These are phyloP conservation scores for Penicillium nordicum DNA, from an alignment of 2,329 filamentous ascomycete species.

Conservation along the genomic window DNA sequence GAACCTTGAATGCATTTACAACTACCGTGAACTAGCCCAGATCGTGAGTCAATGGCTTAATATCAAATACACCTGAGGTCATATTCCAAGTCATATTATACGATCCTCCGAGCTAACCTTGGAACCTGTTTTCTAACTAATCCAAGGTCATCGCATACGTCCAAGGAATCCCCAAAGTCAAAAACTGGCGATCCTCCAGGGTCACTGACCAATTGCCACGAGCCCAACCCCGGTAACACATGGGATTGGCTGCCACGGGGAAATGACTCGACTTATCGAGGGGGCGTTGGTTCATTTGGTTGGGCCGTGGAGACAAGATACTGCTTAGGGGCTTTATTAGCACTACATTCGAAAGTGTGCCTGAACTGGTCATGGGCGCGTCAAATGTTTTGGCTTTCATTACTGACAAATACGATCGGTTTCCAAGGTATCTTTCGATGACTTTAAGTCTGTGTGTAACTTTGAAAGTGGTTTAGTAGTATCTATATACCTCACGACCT, in stretches of 20 bases:
- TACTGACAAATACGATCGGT: not conserved
- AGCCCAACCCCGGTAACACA: conserved; percentile 1
- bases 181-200: conserved; percentile 23
- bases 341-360: conserved; percentile 10
- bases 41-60: not conserved
- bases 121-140: not conserved
- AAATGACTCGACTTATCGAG: conserved; percentile 26
- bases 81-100: not conserved
- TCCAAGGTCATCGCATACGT: not conserved
- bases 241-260: conserved; percentile 18
- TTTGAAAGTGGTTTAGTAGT: not conserved
- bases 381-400: conserved; percentile 12
- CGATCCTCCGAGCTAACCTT: no score
- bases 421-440: not conserved
- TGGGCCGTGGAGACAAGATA: conserved; percentile 26
- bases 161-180: conserved; percentile 11
- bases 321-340: conserved; percentile 5
- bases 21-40: not conserved
- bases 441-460: not conserved
- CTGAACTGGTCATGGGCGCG: conserved; percentile 22
- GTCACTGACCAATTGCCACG: conserved; percentile 19
- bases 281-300: conserved; percentile 16
- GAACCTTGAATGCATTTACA: not conserved
- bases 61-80: not conserved
- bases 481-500: not conserved